phyloP scores from a whole-genome alignment of 2,329 filamentous ascomycete species.

The Cladophialophora psammophila region DNA sequence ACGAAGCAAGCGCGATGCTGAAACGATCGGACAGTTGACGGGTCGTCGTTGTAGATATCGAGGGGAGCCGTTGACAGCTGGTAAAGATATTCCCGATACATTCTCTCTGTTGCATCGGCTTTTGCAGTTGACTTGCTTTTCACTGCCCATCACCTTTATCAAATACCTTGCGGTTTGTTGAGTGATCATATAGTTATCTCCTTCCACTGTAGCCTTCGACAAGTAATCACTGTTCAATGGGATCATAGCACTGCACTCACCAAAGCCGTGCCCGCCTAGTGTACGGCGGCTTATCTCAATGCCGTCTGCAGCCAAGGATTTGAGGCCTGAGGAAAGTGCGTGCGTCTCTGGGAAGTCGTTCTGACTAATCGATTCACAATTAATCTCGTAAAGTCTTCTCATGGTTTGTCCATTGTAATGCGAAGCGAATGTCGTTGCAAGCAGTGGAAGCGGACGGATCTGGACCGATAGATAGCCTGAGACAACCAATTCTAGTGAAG shows the following conservation, averaged over 20 bases:
- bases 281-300: constrained; percentile 76
- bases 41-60: neutral
- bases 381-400: constrained; percentile 51
- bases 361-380: constrained; percentile 53
- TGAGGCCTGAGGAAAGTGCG: constrained; percentile 76
- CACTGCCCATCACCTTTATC: constrained; percentile 64
- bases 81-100: neutral
- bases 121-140: neutral
- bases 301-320: constrained; percentile 75
- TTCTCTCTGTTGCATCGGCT: neutral
- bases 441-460: constrained; percentile 58
- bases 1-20: neutral
- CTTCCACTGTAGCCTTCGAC: constrained; percentile 74
- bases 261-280: constrained; percentile 69
- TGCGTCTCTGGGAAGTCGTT: constrained; percentile 68
- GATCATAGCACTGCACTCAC: constrained; percentile 60
- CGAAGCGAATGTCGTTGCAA: constrained; percentile 61
- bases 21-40: neutral
- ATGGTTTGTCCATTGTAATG: constrained; percentile 53
- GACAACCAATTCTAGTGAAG: constrained; percentile 53
- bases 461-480: constrained; percentile 62
- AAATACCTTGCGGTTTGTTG: constrained; percentile 79
- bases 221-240: constrained; percentile 76
- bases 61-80: constrained; percentile 31
- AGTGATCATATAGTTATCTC: constrained; percentile 81